A percentile compares a stretch with the other conserved stretches of the same genome.
Conservation (phyloP, 2,329 filamentous ascomycete species). For the Ilyonectria sp. region DNA sequence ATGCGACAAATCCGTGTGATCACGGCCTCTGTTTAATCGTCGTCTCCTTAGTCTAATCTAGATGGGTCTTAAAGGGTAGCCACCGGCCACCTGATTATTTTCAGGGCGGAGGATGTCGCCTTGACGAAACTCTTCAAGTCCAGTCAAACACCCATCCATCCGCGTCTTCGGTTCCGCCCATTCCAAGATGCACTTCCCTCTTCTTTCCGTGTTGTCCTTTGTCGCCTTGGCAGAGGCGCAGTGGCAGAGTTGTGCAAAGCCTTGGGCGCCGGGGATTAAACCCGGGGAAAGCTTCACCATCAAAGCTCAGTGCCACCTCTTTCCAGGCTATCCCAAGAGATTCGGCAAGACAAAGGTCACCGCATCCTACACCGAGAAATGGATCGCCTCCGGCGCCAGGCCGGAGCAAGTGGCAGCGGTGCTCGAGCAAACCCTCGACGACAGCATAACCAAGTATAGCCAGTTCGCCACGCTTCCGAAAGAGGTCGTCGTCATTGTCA, state of each 20-base stretch:
- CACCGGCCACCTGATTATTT: background rate
- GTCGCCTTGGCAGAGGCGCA: conserved; percentile 13
- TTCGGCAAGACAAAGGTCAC: conserved; percentile 26
- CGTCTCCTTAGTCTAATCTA: background rate
- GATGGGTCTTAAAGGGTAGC: background rate
- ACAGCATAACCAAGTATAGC: conserved; percentile 27
- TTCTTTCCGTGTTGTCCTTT: background rate
- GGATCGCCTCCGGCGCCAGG: conserved; percentile 1
- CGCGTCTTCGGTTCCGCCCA: background rate
- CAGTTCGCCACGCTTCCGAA: conserved; percentile 24
- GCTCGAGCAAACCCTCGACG: conserved; percentile 19
- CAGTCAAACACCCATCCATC: background rate
- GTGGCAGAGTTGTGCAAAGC: conserved; percentile 23
- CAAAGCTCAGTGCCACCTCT: conserved; percentile 19
- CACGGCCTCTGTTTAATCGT: conserved; percentile 1
- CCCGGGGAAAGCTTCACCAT: conserved; percentile 12
- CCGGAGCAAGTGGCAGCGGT: conserved; percentile 16
- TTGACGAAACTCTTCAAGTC: background rate
- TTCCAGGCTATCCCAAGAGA: conserved; percentile 26
- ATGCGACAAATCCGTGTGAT: conserved; percentile 21
- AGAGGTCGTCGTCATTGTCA: conserved; percentile 27
- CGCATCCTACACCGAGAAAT: conserved; percentile 29
- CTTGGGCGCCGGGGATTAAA: conserved; percentile 12
- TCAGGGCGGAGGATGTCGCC: background rate
- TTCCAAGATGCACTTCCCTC: conserved; percentile 21